Conservation (phyloP, 2,329 filamentous ascomycete genomes). For the Colletotrichum sp. region DNA sequence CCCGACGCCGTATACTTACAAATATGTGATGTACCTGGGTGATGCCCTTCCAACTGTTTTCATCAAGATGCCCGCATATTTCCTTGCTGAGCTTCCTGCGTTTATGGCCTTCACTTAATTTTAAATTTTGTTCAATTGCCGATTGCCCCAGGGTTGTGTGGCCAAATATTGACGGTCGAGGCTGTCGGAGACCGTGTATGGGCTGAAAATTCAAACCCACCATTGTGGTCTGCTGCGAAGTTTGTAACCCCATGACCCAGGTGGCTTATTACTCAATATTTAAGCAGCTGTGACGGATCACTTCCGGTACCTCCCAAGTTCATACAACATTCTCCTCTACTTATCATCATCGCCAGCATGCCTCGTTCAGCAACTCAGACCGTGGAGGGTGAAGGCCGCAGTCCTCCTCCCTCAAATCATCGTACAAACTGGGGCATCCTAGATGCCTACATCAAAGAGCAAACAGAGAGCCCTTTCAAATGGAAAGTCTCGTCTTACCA, state of each 20-base stretch:
- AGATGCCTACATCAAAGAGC: neutral
- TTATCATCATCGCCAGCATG: neutral
- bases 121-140: neutral
- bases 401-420: neutral
- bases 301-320: neutral
- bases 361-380: neutral
- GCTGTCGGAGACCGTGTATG: neutral
- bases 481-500: neutral
- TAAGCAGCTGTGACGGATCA: neutral
- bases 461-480: neutral
- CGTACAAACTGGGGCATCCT: neutral
- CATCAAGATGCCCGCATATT: neutral
- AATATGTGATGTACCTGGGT: too few species aligned
- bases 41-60: too few species aligned
- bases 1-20: too few species aligned
- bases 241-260: neutral
- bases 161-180: neutral
- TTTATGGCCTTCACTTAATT: neutral
- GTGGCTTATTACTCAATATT: neutral
- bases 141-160: neutral
- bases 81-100: neutral
- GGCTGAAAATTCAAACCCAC: neutral
- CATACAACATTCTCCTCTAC: neutral
- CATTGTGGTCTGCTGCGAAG: neutral
- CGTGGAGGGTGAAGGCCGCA: neutral